phyloP scores from a whole-genome alignment of 768 basidiomycete genomes.

The Hypholoma sublateritium region DNA sequence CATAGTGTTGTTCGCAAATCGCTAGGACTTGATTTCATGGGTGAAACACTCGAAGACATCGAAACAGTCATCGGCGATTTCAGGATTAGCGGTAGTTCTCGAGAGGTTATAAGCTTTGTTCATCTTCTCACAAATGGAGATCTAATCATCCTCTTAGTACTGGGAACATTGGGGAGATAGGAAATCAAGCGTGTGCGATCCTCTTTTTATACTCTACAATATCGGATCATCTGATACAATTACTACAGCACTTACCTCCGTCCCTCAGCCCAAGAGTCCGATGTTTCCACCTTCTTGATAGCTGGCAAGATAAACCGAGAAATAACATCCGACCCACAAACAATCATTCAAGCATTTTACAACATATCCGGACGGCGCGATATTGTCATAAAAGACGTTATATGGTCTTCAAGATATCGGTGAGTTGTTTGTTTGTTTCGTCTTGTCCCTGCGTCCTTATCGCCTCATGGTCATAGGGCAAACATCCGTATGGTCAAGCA shows the following conservation, averaged over 20 bases:
- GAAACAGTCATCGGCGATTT: slow-evolving; percentile 40
- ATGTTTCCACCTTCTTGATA: slow-evolving; percentile 7
- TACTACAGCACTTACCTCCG: slow-evolving; percentile 7
- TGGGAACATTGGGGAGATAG: slow-evolving; percentile 49
- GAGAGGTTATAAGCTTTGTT: slow-evolving; percentile 21
- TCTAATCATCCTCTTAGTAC: slow-evolving; percentile 22
- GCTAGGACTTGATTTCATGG: slow-evolving; percentile 37
- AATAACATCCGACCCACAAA: slow-evolving; percentile 7
- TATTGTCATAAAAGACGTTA: slow-evolving; percentile 25
- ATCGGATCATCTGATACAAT: slow-evolving; percentile 14
- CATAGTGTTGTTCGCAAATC: slow-evolving; percentile 40
- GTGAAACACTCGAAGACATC: slow-evolving; percentile 34
- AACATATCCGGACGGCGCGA: slow-evolving; percentile 22
- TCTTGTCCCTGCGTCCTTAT: neutral
- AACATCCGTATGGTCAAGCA: slow-evolving; percentile 22
- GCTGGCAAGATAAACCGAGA: slow-evolving; percentile 7
- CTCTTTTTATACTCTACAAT: neutral
- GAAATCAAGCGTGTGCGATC: slow-evolving; percentile 24
- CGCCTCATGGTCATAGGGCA: slow-evolving; percentile 12
- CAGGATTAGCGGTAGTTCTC: slow-evolving; percentile 33
- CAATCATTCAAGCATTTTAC: slow-evolving; percentile 21
- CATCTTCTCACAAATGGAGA: too few species aligned
- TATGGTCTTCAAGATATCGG: slow-evolving; percentile 29
- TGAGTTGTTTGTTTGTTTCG: neutral
- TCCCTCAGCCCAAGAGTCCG: slow-evolving; percentile 11